Evolutionary conservation across 2,329 filamentous ascomycete genomes (phyloP).

Genomic region (Ceratocystis papillata): DNA sequence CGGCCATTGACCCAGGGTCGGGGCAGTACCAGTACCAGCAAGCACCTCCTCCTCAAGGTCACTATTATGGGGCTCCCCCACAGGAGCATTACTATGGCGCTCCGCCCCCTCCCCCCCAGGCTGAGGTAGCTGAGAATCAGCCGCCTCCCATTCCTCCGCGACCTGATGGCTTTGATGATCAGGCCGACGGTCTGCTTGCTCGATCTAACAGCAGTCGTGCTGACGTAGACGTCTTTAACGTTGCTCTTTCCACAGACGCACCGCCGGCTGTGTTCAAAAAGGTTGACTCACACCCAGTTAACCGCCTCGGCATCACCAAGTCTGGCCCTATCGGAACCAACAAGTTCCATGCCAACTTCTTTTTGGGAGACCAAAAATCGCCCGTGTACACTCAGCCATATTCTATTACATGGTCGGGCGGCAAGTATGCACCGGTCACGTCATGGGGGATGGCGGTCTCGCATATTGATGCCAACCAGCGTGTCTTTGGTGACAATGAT

Average conservation of each 20-base stretch:
- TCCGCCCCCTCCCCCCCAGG: slow-evolving; percentile 2
- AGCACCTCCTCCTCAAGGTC: neutral
- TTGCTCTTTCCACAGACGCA: slow-evolving; percentile 43
- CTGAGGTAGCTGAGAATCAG: slow-evolving; percentile 5
- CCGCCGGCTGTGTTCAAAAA: slow-evolving; percentile 40
- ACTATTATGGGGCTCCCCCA: slow-evolving; percentile 3
- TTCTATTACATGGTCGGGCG: slow-evolving; percentile 55
- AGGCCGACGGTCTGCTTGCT: slow-evolving; percentile 7
- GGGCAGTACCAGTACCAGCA: slow-evolving; percentile 22
- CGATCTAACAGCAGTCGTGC: slow-evolving; percentile 25
- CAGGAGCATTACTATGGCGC: slow-evolving; percentile 7
- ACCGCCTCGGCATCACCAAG: slow-evolving; percentile 41
- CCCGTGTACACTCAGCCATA: slow-evolving; percentile 69
- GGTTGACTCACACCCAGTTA: slow-evolving; percentile 48
- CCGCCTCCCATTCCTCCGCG: slow-evolving; percentile 24
- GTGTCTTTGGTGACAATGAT: slow-evolving; percentile 53
- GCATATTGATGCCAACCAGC: slow-evolving; percentile 57
- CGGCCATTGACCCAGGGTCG: neutral
- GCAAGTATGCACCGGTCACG: slow-evolving; percentile 38
- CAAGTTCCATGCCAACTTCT: slow-evolving; percentile 74
- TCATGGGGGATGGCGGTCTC: slow-evolving; percentile 58
- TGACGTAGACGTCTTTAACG: slow-evolving; percentile 43
- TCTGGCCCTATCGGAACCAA: slow-evolving; percentile 55
- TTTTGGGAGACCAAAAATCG: slow-evolving; percentile 59
- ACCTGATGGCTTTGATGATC: slow-evolving; percentile 11